phyloP scores from a whole-genome alignment of 345 rosid genomes.

The Erodium maritimum region DNA sequence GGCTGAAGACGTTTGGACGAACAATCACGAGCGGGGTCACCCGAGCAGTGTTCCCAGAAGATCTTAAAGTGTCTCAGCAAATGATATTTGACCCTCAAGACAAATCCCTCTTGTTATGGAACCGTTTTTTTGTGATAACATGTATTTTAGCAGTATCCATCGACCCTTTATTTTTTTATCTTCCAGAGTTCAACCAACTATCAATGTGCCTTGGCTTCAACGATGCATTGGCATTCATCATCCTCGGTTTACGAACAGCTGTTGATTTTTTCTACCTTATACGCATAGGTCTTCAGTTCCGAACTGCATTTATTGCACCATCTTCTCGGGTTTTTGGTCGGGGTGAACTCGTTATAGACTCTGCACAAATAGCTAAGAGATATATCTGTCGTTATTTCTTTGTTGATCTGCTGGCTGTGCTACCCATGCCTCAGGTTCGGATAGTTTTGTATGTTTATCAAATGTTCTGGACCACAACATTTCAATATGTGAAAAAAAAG shows the following conservation, averaged over 20 bases:
- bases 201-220: constrained; percentile 55
- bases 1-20: constrained; percentile 43
- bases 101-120: constrained; percentile 65
- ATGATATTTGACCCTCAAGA: constrained; percentile 75
- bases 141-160: constrained; percentile 67
- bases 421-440: constrained; percentile 72
- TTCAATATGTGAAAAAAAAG: no score
- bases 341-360: constrained; percentile 87
- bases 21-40: constrained; percentile 38
- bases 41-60: constrained; percentile 69
- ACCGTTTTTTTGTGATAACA: constrained; percentile 58
- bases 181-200: constrained; percentile 47
- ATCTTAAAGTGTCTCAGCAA: constrained; percentile 58
- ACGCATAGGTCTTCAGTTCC: constrained; percentile 69
- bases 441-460: background rate
- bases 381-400: constrained; percentile 58
- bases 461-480: background rate
- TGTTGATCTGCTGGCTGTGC: constrained; percentile 61
- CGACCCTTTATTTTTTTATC: constrained; percentile 76
- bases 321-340: constrained; percentile 86
- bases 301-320: constrained; percentile 76
- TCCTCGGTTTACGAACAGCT: constrained; percentile 44
- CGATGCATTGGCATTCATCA: constrained; percentile 40
- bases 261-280: constrained; percentile 52
- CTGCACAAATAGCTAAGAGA: constrained; percentile 59